These are phyloP conservation scores for Glonium stellatum DNA, from an alignment of 495 filamentous ascomycete species.

Conservation along the genomic window DNA sequence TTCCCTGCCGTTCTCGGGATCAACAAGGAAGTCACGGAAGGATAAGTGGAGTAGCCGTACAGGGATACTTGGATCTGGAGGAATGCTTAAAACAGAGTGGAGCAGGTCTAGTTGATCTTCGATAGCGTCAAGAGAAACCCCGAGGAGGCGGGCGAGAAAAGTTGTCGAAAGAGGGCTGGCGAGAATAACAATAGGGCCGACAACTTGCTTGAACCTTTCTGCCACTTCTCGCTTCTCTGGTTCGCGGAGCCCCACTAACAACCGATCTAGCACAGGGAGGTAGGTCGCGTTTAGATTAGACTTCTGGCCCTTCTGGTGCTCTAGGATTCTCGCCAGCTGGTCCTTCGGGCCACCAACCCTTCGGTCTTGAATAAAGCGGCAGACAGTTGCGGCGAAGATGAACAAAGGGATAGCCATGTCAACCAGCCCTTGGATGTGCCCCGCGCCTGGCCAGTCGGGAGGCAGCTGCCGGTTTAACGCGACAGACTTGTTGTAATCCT, in stretches of 20 bases:
- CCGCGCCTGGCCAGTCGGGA: conserved; percentile 38
- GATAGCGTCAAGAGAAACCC: too few species aligned
- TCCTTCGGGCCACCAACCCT: conserved; percentile 8
- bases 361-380: conserved; percentile 16
- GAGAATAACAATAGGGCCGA: conserved; percentile 30
- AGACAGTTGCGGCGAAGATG: conserved; percentile 23
- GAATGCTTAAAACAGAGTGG: conserved; percentile 30
- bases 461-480: background rate
- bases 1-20: too few species aligned
- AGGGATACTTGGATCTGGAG: too few species aligned
- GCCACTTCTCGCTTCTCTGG: conserved; percentile 6
- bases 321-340: conserved; percentile 8
- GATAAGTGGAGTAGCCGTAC: too few species aligned
- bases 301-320: conserved; percentile 1
- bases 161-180: conserved; percentile 28
- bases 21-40: too few species aligned
- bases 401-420: conserved; percentile 35
- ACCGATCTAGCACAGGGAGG: conserved; percentile 15
- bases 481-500: background rate
- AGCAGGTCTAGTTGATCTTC: conserved; percentile 20
- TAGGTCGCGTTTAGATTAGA: conserved; percentile 20
- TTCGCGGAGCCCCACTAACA: conserved; percentile 6
- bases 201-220: conserved; percentile 24
- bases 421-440: conserved; percentile 29
- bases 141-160: conserved; percentile 26